Conservation (phyloP, 257 asterid genomes). For the Leonotis leonurus region DNA sequence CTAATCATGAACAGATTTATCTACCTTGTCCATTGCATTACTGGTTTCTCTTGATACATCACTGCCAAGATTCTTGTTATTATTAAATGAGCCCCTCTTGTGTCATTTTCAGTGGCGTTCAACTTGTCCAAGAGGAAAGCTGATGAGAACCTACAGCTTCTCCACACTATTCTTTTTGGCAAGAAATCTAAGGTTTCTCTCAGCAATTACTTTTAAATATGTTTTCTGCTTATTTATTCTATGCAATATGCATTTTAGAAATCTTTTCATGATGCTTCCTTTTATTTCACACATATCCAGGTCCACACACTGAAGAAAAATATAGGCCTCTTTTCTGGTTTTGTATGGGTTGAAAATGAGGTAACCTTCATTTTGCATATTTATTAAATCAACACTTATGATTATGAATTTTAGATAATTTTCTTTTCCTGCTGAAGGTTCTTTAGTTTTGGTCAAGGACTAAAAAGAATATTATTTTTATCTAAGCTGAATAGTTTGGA, state of each 20-base stretch:
- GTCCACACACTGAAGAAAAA: conserved; percentile 65
- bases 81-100: conserved; percentile 2
- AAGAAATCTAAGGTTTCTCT: conserved; percentile 67
- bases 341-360: conserved; percentile 83
- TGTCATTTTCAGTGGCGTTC: conserved; percentile 63
- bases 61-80: neutral
- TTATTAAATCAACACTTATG: neutral
- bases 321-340: conserved; percentile 89
- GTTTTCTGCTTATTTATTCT: neutral
- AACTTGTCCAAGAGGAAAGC: conserved; percentile 88
- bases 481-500: too few relatives aligned
- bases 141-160: conserved; percentile 82
- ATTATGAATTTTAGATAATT: too few relatives aligned
- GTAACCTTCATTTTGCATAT: conserved; percentile 24
- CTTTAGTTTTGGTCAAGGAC: too few relatives aligned
- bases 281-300: conserved; percentile 30
- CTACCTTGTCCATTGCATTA: too few relatives aligned
- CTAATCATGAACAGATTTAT: too few relatives aligned
- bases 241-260: conserved; percentile 12
- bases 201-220: neutral
- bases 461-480: too few relatives aligned
- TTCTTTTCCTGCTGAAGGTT: too few relatives aligned
- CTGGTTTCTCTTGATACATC: conserved; percentile 5
- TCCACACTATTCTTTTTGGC: conserved; percentile 80
- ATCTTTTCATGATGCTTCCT: conserved; percentile 6